phyloP scores from a whole-genome alignment of 1,284 basidiomycete species.

The Quambalaria eucalypti region DNA sequence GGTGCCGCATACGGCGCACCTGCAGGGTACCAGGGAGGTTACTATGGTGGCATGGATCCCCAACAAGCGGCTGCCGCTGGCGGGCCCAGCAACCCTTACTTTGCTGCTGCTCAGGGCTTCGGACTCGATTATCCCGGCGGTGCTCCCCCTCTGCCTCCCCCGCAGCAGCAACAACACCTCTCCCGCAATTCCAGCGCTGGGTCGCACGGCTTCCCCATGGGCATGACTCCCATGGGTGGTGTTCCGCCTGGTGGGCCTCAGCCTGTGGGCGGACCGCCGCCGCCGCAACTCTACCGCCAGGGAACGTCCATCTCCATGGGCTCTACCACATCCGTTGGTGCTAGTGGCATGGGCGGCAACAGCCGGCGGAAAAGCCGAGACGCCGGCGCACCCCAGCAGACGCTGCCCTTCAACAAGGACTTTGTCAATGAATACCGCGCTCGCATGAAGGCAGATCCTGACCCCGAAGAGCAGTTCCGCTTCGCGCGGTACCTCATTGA shows the following conservation, averaged over 20 bases:
- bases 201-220: constrained; percentile 4
- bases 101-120: constrained; percentile 22
- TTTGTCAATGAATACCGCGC: constrained; percentile 95
- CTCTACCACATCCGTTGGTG: background rate
- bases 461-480: constrained; percentile 95
- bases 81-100: constrained; percentile 19
- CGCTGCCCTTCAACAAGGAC: constrained; percentile 63
- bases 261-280: background rate
- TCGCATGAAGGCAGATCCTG: constrained; percentile 92
- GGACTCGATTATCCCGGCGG: constrained; percentile 8
- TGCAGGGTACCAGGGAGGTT: no score
- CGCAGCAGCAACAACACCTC: background rate
- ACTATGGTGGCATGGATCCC: no score
- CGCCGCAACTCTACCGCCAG: background rate
- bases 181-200: constrained; percentile 9
- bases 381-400: constrained; percentile 19
- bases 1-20: constrained; percentile 11
- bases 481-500: constrained; percentile 98
- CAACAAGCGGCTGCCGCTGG: no score
- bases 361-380: constrained; percentile 28
- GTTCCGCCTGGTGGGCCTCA: background rate
- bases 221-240: constrained; percentile 17
- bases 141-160: background rate
- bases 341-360: background rate
- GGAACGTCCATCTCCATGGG: background rate